phyloP scores from a whole-genome alignment of 495 filamentous ascomycete species.

The Trypethelium eluteriae region DNA sequence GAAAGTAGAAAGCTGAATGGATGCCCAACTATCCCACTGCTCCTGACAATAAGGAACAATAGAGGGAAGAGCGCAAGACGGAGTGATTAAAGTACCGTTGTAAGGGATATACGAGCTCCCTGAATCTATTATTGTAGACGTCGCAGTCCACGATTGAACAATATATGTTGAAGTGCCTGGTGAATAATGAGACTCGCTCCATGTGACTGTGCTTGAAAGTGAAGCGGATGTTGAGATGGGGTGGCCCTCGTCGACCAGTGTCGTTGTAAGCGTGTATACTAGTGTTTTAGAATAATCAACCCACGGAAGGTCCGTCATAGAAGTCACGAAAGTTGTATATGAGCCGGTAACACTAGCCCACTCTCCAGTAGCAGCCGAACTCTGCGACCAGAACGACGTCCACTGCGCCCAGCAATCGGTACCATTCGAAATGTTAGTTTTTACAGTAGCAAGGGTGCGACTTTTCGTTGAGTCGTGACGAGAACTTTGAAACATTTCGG shows the following conservation, averaged over 20 bases:
- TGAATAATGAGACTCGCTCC: neutral
- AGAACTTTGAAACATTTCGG: neutral
- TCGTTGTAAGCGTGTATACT: neutral
- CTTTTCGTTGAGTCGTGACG: neutral
- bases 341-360: neutral
- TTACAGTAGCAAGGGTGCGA: neutral
- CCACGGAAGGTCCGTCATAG: neutral
- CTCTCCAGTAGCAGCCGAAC: neutral
- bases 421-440: neutral
- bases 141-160: neutral
- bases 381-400: conserved; percentile 8
- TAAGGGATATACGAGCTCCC: neutral
- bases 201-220: neutral
- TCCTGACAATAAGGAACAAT: neutral
- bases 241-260: neutral
- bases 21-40: neutral
- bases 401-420: neutral
- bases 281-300: neutral
- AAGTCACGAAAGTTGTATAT: neutral
- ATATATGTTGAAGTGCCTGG: neutral
- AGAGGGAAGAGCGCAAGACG: neutral
- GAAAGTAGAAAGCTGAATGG: neutral
- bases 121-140: neutral
- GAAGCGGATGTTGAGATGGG: neutral
- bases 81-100: neutral